These are phyloP conservation scores for Boletus sp. DNA, from an alignment of 768 basidiomycete genomes.

Conservation along the genomic window DNA sequence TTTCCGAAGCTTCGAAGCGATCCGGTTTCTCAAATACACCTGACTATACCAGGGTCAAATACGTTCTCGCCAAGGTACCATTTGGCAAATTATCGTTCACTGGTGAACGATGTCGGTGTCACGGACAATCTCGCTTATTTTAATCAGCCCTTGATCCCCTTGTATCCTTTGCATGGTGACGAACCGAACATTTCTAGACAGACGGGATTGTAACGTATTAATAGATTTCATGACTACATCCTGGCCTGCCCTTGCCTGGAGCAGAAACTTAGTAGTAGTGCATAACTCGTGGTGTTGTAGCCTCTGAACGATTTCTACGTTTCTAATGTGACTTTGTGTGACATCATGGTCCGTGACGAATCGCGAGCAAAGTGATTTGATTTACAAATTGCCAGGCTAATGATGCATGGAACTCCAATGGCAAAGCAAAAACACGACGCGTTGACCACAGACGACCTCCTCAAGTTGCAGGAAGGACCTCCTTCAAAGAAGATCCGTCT, in stretches of 20 bases:
- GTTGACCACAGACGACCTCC: constrained; percentile 46
- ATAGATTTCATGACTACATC: neutral
- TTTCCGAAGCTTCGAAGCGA: neutral
- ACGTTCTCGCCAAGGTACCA: neutral
- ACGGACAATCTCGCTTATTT: neutral
- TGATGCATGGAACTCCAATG: constrained; percentile 6
- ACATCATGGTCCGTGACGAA: constrained; percentile 1
- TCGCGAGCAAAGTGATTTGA: too few relatives aligned
- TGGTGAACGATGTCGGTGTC: neutral
- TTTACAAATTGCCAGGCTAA: neutral
- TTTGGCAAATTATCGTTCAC: neutral
- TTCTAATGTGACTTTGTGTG: neutral
- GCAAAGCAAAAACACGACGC: constrained; percentile 16
- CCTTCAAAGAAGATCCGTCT: constrained; percentile 36
- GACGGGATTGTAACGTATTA: neutral
- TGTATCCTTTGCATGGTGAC: neutral
- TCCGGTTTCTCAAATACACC: neutral
- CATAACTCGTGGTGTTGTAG: neutral
- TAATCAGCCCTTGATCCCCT: neutral
- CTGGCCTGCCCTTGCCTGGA: neutral
- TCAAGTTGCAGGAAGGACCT: constrained; percentile 45
- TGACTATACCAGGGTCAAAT: neutral
- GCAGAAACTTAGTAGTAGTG: neutral
- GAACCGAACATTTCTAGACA: neutral
- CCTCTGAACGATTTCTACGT: neutral